Evolutionary conservation across 441 rosid genomes (phyloP), one percentile per base, ranked within the genome.

Genomic region (Aquilaria agallochum): DNA sequence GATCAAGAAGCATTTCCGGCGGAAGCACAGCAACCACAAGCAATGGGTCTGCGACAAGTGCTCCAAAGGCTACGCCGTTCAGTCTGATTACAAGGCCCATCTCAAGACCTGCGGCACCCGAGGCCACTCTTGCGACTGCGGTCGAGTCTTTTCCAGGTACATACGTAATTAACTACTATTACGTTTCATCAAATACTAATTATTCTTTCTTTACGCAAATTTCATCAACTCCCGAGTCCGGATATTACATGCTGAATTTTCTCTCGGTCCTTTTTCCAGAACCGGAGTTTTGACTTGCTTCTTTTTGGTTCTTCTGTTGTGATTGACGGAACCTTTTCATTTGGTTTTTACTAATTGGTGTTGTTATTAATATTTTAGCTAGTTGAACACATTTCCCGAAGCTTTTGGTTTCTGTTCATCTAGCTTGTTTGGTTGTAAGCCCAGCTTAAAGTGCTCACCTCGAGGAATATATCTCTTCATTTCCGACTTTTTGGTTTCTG

Each of bases 111-210:
- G 96, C 65, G 96, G 96, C 42, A 89, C 96, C 54, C 58, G 94
- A 1, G 96, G 96, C 68, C 96, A 89, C 59, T 87, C 96, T 45
- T 89, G 96, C 53, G 96, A 89, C 55, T 89, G 96, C 54, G 96
- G 96, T 68, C 88, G 93, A 40, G 95, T 92, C 59, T 89, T 89
- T 67, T 89, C 96, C 14, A 87, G 96, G 96, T 89, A 36, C 42
- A 8, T 36, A 3, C 42, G 27, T 58, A 57, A 32, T 55, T 34
- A 9, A 6, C n/a, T 56, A 15, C 1, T 11, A 3, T 15, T 11
- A 52, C 33, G 27, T 56, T 44, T 56, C 62, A 40, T 50, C 47
- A 20, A 6, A 27, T 34, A 32, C 33, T 9, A 14, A 45, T 32
- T 57, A 12, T 33, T 11, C 27, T 20, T 20, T 20, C 27, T 20